A percentile compares a stretch with the other conserved stretches of the same genome.
Evolutionary conservation across 129 eudicot species (phyloP).

Genomic region (Flaveria robusta): DNA sequence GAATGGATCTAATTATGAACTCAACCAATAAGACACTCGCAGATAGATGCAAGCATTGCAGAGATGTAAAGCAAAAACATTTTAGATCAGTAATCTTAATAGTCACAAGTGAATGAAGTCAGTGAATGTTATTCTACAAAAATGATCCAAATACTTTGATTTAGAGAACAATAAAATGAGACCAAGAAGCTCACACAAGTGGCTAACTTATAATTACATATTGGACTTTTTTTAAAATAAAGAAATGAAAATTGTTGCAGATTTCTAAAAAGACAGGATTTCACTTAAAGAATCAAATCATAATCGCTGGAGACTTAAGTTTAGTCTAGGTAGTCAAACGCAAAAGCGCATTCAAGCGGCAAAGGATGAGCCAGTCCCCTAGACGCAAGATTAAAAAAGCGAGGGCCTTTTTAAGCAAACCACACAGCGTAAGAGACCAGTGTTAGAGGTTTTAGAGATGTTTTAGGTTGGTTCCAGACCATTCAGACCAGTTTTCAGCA

Average conservation of each 20-base stretch:
- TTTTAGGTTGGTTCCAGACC: too few species aligned
- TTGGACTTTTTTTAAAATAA: neutral
- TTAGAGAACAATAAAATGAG: neutral
- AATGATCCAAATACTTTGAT: neutral
- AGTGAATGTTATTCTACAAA: neutral
- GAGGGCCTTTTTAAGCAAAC: too few species aligned
- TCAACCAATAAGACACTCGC: neutral
- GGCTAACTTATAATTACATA: neutral
- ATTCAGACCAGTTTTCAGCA: too few species aligned
- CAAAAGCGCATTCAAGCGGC: too few species aligned
- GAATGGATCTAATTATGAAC: neutral
- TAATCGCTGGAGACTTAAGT: neutral
- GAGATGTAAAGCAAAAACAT: conserved; percentile 1
- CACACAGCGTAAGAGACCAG: too few species aligned
- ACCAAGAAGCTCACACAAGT: neutral
- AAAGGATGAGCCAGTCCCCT: too few species aligned
- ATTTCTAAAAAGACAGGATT: neutral
- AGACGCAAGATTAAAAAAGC: too few species aligned
- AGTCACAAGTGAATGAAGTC: neutral
- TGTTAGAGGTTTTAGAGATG: too few species aligned
- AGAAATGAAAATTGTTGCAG: neutral
- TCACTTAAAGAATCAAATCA: neutral
- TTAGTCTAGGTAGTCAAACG: neutral
- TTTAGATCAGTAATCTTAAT: neutral
- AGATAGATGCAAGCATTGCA: conserved; percentile 6